phyloP scores from a whole-genome alignment of 495 filamentous ascomycete species.

The Apiosordaria backusii region DNA sequence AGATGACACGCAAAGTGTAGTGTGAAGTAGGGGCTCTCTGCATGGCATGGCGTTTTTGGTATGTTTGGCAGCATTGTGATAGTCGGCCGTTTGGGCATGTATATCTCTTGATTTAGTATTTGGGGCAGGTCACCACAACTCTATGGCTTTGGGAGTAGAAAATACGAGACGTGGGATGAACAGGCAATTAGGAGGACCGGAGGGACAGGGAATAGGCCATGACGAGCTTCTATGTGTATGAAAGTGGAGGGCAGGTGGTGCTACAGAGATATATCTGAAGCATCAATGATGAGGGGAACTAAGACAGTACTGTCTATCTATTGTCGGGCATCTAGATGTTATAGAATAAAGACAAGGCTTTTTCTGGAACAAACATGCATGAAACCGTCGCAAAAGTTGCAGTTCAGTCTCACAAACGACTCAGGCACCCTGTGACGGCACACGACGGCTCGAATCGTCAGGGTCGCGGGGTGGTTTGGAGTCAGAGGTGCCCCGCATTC shows the following conservation, averaged over 20 bases:
- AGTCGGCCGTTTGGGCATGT: neutral
- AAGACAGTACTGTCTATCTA: neutral
- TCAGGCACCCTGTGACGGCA: neutral
- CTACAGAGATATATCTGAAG: neutral
- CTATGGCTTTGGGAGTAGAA: neutral
- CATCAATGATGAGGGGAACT: neutral
- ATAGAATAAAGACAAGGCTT: neutral
- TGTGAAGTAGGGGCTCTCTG: neutral
- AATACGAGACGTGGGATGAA: neutral
- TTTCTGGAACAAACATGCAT: neutral
- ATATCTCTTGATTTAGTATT: neutral
- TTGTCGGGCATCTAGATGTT: neutral
- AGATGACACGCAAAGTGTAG: neutral
- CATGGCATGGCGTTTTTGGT: conserved; percentile 12
- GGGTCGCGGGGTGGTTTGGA: neutral
- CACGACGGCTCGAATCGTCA: neutral
- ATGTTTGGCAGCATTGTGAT: conserved; percentile 7
- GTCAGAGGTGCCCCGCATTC: neutral
- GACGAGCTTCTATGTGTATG: neutral
- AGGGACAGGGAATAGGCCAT: neutral
- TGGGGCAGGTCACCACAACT: neutral
- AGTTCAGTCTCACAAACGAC: neutral
- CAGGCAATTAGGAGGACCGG: neutral
- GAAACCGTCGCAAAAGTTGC: neutral
- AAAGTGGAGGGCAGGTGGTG: neutral